Base-by-base conservation (phyloP, 1,284 basidiomycete genomes). In the Ceratobasidium sp. region DNA sequence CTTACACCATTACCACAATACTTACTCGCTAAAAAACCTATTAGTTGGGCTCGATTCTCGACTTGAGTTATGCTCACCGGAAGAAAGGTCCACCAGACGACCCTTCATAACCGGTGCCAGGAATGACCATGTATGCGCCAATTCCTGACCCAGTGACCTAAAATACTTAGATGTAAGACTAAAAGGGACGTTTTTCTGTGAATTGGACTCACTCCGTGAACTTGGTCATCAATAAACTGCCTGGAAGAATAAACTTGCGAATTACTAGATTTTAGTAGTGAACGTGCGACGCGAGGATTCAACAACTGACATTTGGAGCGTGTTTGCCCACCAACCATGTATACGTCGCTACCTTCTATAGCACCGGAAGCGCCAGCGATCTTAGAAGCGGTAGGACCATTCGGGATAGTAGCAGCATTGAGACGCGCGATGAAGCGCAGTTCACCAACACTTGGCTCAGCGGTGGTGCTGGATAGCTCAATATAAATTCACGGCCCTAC, bases 381-480 rank as follows among this genome's bases (percentile, higher is more conserved):
- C 3, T 86, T 80, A 19, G 85, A 84, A 11, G 85, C 81, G 43
- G 79, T 79, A 1, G 82, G 79, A 15, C 87, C 87, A 77, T 85
- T 86, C 4, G 86, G 85, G 11, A 87, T 79, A 5, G 83, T 81
- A 3, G 84, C 81, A 69, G 85, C 85, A 22, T 82, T 84, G 44
- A 88, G 83, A 46, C 87, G 86, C n/a, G 86, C 86, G 78, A 88
- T 87, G 80, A 86, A 85, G 49, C 86, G 85, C 59, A 88, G 82
- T 78, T 88, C 87, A 46, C 87, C 87, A 37, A 88, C 85, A 49
- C 78, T 78, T 1, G 86, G 86, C 76, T 87, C 86, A 7, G 68
- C 73, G 25, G 69, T 77, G n/a, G 46, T 74, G n/a, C 70, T 74
- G 34, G n/a, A 40, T 29, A 64, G n/a, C 9, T n/a, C 4, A 3